Conservation (phyloP, 768 basidiomycete genomes). For the Boletellus emodensis region DNA sequence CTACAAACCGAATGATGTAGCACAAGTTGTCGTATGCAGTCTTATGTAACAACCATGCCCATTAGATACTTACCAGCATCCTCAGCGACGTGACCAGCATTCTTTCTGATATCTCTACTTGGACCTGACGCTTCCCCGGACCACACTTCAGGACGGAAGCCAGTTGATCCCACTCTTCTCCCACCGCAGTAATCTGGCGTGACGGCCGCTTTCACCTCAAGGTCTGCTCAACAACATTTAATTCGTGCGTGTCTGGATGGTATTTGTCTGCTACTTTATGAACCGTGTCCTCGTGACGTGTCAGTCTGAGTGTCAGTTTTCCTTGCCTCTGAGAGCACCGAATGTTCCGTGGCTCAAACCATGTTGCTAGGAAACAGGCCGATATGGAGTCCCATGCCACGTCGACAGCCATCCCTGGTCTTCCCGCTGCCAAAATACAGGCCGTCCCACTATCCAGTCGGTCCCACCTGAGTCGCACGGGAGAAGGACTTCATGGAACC, state of each 20-base stretch:
- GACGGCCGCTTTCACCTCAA: background rate
- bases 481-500: slow-evolving; percentile 22
- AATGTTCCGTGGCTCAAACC: background rate
- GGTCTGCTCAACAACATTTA: background rate
- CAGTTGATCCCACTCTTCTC: background rate
- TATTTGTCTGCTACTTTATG: background rate
- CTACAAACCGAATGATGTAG: too few relatives aligned
- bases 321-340: background rate
- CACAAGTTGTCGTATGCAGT: too few relatives aligned
- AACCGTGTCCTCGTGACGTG: background rate
- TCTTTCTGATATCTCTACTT: too few relatives aligned
- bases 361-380: background rate
- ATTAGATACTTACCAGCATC: too few relatives aligned
- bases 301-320: background rate
- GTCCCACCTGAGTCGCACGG: slow-evolving; percentile 15
- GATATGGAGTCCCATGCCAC: slow-evolving; percentile 15
- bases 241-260: slow-evolving; percentile 3
- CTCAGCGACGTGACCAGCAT: too few relatives aligned
- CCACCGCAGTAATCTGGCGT: background rate
- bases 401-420: background rate
- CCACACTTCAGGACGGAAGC: too few relatives aligned
- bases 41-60: too few relatives aligned
- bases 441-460: slow-evolving; percentile 12
- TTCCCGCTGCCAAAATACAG: slow-evolving; percentile 1
- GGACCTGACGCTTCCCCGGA: too few relatives aligned